Evolutionary conservation across 768 basidiomycete species (phyloP), one percentile per base, ranked within the genome.

Genomic region (Boletellus emodensis): DNA sequence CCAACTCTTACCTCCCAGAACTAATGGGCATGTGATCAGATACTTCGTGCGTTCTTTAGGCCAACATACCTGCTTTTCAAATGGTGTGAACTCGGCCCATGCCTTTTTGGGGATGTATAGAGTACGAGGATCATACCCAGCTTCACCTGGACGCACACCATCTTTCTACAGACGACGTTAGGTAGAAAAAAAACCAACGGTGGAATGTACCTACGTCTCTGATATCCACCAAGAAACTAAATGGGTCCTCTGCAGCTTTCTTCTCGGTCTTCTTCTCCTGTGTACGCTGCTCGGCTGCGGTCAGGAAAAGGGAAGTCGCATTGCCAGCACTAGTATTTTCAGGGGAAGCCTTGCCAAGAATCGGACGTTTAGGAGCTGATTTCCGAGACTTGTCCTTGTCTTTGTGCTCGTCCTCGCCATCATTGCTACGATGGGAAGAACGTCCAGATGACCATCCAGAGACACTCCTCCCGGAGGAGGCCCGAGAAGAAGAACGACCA

Each of bases 81-180:
- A 99, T 0, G 94, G 93, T 2, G 94, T 95, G 61, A 99, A 95
- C 0, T 74, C 73, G 24, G 74, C 73, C 92, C 94, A 95, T 0
- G 84, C 82, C 38, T 72, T 77, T 26, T 77, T 68, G 0, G 94
- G 94, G 46, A 99, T 80, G 62, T 78, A 81, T 30, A 98, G 67
- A 0, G 96, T 96, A 43, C 94, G 75, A 6, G 90, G 90, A 61
- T 99, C 95, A 60, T 97, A 98, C 13, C 85, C 82, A 0, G 87
- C 82, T 54, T 95, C 81, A n/a, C 80, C 82, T 22, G 90, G 90
- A 48, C 78, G 74, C 44, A 81, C 74, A 1, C 84, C 81, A 58
- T 96, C 91, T 76, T 87, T 93, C 90, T 93, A 56, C 10, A 44
- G 33, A 36, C 12, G 26, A 40, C 24, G 20, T 55, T n/a, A 39